Percentiles rank a stretch among this genome's conserved stretches.
Conservation (phyloP, 768 basidiomycete genomes). For the Plicaturopsis crispa region DNA sequence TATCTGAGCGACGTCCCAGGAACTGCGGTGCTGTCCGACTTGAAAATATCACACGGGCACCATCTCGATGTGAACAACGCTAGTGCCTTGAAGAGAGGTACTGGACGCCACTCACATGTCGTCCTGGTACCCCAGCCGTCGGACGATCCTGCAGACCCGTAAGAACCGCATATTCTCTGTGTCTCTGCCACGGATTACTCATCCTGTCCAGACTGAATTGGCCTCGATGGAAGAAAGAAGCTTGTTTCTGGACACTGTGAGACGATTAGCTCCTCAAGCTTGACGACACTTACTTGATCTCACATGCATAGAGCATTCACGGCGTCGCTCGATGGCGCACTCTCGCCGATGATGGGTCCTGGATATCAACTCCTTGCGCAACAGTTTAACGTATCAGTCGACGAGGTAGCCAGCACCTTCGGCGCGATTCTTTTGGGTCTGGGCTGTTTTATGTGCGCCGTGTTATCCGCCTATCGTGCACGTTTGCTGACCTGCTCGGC, state of each 20-base stretch:
- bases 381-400: conserved; percentile 33
- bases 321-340: conserved; percentile 32
- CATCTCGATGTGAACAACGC: conserved; percentile 26
- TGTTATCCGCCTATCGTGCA: too few species aligned
- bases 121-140: conserved; percentile 36
- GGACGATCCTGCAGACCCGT: conserved; percentile 35
- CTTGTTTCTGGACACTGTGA: conserved; percentile 37
- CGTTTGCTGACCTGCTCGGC: too few species aligned
- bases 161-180: conserved; percentile 7
- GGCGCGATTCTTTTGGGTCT: conserved; percentile 33
- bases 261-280: conserved; percentile 1
- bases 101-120: conserved; percentile 28
- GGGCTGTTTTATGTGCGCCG: conserved; percentile 31
- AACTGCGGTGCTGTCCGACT: conserved; percentile 32
- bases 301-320: conserved; percentile 27
- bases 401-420: conserved; percentile 34
- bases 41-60: conserved; percentile 26
- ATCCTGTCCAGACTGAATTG: conserved; percentile 27
- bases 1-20: conserved; percentile 30
- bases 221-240: conserved; percentile 38
- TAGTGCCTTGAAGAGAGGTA: conserved; percentile 26
- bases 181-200: too few species aligned
- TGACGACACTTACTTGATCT: background rate
- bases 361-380: conserved; percentile 32
- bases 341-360: conserved; percentile 35